phyloP scores from a whole-genome alignment of 139 green algal species.

The Choricystis sp. region DNA sequence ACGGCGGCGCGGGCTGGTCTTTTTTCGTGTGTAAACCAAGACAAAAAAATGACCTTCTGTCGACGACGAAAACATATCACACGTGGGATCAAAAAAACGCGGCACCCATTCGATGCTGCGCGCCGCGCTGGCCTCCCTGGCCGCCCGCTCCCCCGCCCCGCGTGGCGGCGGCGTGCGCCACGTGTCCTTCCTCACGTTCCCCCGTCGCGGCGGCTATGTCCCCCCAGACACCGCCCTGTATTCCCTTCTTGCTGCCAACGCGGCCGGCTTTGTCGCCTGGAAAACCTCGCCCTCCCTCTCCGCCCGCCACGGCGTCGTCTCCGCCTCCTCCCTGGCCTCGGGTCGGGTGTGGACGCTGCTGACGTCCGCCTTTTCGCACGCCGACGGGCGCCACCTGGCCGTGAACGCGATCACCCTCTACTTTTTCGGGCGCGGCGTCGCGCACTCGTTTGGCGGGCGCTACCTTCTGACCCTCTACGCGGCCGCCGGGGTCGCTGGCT shows the following conservation, averaged over 20 bases:
- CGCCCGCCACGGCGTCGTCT: conserved; percentile 20
- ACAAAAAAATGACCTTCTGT: no score
- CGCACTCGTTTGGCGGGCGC: conserved; percentile 14
- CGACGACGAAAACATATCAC: no score
- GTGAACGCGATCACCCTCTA: conserved; percentile 37
- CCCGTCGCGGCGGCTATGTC: neutral
- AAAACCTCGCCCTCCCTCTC: conserved; percentile 8
- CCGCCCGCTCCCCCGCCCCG: no score
- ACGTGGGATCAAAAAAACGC: no score
- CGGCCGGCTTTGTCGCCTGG: conserved; percentile 25
- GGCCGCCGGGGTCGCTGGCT: conserved; percentile 13
- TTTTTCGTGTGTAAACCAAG: no score
- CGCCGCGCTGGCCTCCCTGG: no score
- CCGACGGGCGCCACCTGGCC: conserved; percentile 16
- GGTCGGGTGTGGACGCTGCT: conserved; percentile 23
- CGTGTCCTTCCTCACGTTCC: conserved; percentile 1
- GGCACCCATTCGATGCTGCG: no score
- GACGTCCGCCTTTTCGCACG: conserved; percentile 26
- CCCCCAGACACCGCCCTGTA: conserved; percentile 14
- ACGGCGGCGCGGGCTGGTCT: no score
- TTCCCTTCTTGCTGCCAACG: conserved; percentile 27
- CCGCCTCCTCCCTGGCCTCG: conserved; percentile 12
- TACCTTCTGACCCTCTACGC: conserved; percentile 20
- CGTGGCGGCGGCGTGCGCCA: no score
- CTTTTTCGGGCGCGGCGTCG: conserved; percentile 27